These are phyloP conservation scores for Colletotrichum shisoi DNA, from an alignment of 2,329 filamentous ascomycete genomes.

Conservation along the genomic window DNA sequence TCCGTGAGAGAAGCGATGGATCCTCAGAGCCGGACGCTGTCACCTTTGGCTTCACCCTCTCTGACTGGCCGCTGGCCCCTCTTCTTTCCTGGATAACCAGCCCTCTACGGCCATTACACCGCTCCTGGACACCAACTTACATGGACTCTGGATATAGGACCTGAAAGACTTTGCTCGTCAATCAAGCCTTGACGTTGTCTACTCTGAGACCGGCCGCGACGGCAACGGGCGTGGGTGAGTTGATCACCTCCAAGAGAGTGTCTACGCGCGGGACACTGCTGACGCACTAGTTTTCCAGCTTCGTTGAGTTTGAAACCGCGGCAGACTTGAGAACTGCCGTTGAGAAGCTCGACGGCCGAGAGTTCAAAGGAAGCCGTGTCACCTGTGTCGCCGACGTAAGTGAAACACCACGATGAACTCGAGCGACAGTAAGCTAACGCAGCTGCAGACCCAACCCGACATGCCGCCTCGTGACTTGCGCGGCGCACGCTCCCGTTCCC, in stretches of 20 bases:
- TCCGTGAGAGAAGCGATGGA: constrained; percentile 30
- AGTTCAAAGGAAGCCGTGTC: constrained; percentile 91
- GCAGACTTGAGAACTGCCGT: constrained; percentile 89
- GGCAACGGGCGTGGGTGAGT: constrained; percentile 89
- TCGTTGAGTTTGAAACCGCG: constrained; percentile 96
- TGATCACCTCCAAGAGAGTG: not conserved
- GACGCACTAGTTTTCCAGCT: constrained; percentile 61
- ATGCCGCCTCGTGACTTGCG: constrained; percentile 72
- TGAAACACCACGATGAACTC: constrained; percentile 41
- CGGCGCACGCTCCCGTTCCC: constrained; percentile 79
- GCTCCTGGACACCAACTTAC: constrained; percentile 70
- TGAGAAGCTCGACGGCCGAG: constrained; percentile 89
- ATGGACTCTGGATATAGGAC: constrained; percentile 85
- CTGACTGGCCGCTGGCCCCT: constrained; percentile 21
- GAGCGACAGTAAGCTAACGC: constrained; percentile 25
- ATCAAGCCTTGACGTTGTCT: constrained; percentile 96
- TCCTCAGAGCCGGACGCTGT: constrained; percentile 33
- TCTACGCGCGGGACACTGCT: not conserved
- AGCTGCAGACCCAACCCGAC: constrained; percentile 76
- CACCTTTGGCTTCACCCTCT: constrained; percentile 1
- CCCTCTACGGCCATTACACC: constrained; percentile 31
- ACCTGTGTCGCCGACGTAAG: constrained; percentile 87
- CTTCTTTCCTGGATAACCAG: constrained; percentile 28
- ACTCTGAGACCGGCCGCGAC: constrained; percentile 93
- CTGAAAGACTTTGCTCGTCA: constrained; percentile 99